Base-by-base conservation (phyloP, 202 grass and related monocot species). In the Saccharum hybrid region DNA sequence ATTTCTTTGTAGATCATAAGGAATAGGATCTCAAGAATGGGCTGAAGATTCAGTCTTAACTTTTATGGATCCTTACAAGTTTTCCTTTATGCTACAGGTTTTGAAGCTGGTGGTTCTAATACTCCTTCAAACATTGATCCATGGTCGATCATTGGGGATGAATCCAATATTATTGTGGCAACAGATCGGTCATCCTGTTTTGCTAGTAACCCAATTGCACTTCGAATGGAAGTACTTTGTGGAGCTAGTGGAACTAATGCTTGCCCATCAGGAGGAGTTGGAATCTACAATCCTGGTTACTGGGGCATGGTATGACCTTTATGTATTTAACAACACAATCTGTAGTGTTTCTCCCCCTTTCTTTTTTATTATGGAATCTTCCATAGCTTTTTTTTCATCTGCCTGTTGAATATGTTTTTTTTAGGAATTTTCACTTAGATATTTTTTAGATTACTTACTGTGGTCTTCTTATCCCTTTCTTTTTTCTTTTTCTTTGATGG, bases 41-140 rank as follows among this genome's bases (percentile, higher is more conserved):
- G 23, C 36, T 84, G 45, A 31, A 39, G 38, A 42, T 68, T 82
- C 9, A 22, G 16, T 33, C 23, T 37, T 73, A 21, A 52, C 6
- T 77, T 61, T 5, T 73, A 18, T 72, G 36, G 2, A 10, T 85
- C 30, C 12, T 86, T 86, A 52, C 31, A 72, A 59, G 9, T 61
- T 75, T 33, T 33, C 77, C 13, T 67, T 33, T 85, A 39, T 88
- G 22, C 71, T 91, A 19, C 85, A 98, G 96, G 96, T 87, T 98
- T 98, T 85, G 96, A 98, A 98, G 92, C 88, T 81, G 90, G 96
- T 68, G 96, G 96, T 68, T 37, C 79, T 63, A 98, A 98, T 77
- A 93, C 92, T 85, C 92, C 95, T 72, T 98, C 95, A 83, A 98
- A 94, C 40, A 83, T 98, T 85, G 87, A 91, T 65, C 95, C 95